Conservation (phyloP, 176 grass and related monocot genomes). For the Canna indica region DNA sequence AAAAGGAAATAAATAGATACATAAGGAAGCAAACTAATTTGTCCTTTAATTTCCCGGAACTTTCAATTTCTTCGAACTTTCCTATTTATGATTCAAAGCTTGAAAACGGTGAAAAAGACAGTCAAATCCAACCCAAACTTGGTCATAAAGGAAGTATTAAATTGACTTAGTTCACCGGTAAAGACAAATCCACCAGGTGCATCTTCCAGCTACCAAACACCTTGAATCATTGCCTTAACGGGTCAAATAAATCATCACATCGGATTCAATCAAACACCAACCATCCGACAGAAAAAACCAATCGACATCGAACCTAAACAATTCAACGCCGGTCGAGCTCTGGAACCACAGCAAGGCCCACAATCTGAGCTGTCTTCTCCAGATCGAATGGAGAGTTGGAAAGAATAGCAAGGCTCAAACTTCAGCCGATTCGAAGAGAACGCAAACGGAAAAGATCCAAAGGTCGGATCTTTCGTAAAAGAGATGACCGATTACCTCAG, state of each 20-base stretch:
- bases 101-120: neutral
- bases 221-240: neutral
- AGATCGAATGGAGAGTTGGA: neutral
- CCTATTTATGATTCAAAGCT: neutral
- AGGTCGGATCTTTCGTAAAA: neutral
- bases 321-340: neutral
- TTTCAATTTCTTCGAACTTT: neutral
- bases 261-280: neutral
- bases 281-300: neutral
- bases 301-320: neutral
- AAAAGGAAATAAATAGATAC: neutral
- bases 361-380: no score
- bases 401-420: neutral
- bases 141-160: neutral
- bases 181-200: neutral
- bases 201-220: neutral
- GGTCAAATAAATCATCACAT: neutral
- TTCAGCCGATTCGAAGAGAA: neutral
- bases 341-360: neutral
- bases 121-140: neutral
- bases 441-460: neutral
- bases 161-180: neutral
- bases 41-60: neutral
- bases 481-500: neutral
- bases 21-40: neutral